Percentiles rank a stretch among this genome's conserved stretches.
Evolutionary conservation across 2,329 filamentous ascomycete genomes (phyloP).

Genomic region (Podosphaera xanthii): DNA sequence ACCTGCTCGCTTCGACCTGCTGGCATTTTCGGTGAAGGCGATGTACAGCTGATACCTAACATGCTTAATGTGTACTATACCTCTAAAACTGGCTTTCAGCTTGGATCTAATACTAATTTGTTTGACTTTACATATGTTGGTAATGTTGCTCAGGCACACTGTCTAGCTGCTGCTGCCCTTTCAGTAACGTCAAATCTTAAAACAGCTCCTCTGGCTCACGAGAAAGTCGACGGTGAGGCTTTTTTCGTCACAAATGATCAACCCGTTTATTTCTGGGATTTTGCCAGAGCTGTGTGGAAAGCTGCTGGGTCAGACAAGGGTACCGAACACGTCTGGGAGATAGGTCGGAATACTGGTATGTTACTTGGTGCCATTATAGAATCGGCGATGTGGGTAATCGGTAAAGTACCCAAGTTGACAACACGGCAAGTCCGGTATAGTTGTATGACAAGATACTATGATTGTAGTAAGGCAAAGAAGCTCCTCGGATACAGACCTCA

Average conservation of each 20-base stretch:
- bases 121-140: constrained; percentile 49
- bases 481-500: constrained; percentile 47
- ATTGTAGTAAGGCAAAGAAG: constrained; percentile 50
- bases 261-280: constrained; percentile 81
- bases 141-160: constrained; percentile 56
- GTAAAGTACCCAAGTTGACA: constrained; percentile 30
- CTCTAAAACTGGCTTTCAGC: constrained; percentile 51
- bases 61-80: constrained; percentile 49
- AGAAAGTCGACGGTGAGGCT: constrained; percentile 60
- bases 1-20: constrained; percentile 69
- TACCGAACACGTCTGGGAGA: constrained; percentile 29
- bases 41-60: constrained; percentile 51
- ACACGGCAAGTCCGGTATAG: constrained; percentile 30
- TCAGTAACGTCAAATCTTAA: constrained; percentile 14
- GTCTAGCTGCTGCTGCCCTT: constrained; percentile 44
- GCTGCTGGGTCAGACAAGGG: constrained; percentile 30
- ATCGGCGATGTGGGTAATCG: constrained; percentile 24
- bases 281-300: constrained; percentile 56
- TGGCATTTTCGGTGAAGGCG: constrained; percentile 78
- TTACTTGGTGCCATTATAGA: constrained; percentile 30
- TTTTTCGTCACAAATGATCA: constrained; percentile 82
- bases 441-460: constrained; percentile 57
- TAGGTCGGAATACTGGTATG: constrained; percentile 28
- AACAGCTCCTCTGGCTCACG: constrained; percentile 43
- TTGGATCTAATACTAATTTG: constrained; percentile 51